A percentile compares a stretch with the other conserved stretches of the same genome.
phyloP scores from a whole-genome alignment of 1,284 basidiomycete species.

The Pisolithus thermaeus region DNA sequence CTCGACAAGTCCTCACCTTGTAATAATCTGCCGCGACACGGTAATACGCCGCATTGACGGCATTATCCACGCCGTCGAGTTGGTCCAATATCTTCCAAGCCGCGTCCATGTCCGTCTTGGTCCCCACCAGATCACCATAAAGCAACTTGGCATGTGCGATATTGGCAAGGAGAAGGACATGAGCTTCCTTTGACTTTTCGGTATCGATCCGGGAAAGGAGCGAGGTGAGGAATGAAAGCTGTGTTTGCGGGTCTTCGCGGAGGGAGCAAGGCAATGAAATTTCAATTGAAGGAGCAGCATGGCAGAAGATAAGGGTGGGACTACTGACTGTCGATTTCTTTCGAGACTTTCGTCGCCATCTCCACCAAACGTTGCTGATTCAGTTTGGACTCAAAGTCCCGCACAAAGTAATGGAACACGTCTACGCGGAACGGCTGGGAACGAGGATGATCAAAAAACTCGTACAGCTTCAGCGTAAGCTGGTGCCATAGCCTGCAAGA shows the following conservation, averaged over 20 bases:
- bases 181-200: constrained; percentile 70
- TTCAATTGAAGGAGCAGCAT: constrained; percentile 6
- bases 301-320: constrained; percentile 5
- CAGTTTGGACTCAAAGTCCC: constrained; percentile 73
- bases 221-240: constrained; percentile 76
- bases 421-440: constrained; percentile 79
- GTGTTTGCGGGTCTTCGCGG: constrained; percentile 68
- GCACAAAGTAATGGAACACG: constrained; percentile 79
- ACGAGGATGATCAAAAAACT: constrained; percentile 77
- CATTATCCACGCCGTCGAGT: constrained; percentile 82
- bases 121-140: constrained; percentile 84
- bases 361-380: constrained; percentile 89
- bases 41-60: constrained; percentile 93
- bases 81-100: constrained; percentile 79
- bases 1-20: constrained; percentile 52
- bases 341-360: constrained; percentile 85
- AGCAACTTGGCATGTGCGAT: constrained; percentile 88
- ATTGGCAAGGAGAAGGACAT: constrained; percentile 82
- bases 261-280: constrained; percentile 6
- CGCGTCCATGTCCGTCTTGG: constrained; percentile 86
- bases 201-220: constrained; percentile 71
- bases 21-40: constrained; percentile 94
- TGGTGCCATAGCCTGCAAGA: constrained; percentile 90
- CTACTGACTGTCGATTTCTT: constrained; percentile 77
- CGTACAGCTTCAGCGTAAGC: constrained; percentile 80